Evolutionary conservation across 2,329 filamentous ascomycete genomes (phyloP).

Genomic region (Stemphylium vesicarium): DNA sequence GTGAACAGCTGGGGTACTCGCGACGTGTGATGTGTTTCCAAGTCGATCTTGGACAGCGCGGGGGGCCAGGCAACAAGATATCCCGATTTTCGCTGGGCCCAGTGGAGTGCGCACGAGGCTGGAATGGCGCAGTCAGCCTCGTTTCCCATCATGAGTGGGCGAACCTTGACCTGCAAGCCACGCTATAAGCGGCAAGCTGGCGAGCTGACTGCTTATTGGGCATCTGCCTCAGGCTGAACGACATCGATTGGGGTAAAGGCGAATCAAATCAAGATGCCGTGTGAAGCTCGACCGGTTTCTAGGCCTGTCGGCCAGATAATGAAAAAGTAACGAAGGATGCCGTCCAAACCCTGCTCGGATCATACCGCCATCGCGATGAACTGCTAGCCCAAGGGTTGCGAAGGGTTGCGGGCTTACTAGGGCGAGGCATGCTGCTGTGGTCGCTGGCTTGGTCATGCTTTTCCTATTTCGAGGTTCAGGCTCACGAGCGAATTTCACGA

Average conservation of each 20-base stretch:
- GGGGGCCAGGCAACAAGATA: constrained; percentile 45
- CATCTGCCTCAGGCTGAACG: constrained; percentile 39
- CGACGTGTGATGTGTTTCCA: constrained; percentile 29
- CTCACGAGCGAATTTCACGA: constrained; percentile 15
- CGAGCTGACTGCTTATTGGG: constrained; percentile 45
- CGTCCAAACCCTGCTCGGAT: constrained; percentile 42
- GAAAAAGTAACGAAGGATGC: constrained; percentile 42
- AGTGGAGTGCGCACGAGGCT: constrained; percentile 46
- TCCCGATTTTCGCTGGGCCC: constrained; percentile 40
- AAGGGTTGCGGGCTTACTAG: constrained; percentile 25
- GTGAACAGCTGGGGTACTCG: constrained; percentile 26
- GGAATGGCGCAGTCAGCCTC: constrained; percentile 48
- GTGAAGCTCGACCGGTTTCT: constrained; percentile 30
- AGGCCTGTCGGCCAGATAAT: constrained; percentile 36
- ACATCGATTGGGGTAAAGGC: constrained; percentile 26
- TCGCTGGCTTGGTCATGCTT: constrained; percentile 33
- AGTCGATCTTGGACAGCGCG: constrained; percentile 36
- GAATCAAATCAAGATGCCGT: constrained; percentile 37
- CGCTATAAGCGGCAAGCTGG: constrained; percentile 45
- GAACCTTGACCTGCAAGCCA: constrained; percentile 43
- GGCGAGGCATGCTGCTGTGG: constrained; percentile 26
- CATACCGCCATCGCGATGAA: constrained; percentile 31
- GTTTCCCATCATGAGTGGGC: constrained; percentile 47
- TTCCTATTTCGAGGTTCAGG: constrained; percentile 26
- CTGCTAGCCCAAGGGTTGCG: constrained; percentile 26